Conservation (phyloP, 2,329 filamentous ascomycete species). For the Xylariaceae sp. region DNA sequence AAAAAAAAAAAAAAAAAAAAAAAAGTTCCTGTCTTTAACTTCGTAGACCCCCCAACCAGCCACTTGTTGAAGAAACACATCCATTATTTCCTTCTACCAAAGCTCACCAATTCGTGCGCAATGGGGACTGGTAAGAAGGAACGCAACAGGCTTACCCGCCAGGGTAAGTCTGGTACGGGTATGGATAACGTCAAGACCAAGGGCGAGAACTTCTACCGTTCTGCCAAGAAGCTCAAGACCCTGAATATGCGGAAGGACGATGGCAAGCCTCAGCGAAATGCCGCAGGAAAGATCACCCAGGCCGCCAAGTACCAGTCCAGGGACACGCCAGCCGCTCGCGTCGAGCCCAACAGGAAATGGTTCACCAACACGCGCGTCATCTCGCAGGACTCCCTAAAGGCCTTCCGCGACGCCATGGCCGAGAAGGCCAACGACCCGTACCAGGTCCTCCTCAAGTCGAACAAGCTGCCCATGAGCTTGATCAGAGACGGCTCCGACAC, state of each 20-base stretch:
- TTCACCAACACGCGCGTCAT: slow-evolving; percentile 93
- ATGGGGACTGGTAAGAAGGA: slow-evolving; percentile 97
- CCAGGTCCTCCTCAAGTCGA: slow-evolving; percentile 91
- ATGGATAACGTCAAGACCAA: slow-evolving; percentile 91
- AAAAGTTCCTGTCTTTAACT: slow-evolving; percentile 19
- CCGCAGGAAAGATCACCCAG: slow-evolving; percentile 80
- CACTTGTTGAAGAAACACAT: slow-evolving; percentile 8
- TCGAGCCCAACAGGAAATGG: slow-evolving; percentile 97
- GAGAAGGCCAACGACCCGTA: slow-evolving; percentile 91
- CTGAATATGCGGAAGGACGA: slow-evolving; percentile 92
- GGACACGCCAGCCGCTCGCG: slow-evolving; percentile 79
- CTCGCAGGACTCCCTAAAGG: slow-evolving; percentile 81
- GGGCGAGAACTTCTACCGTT: slow-evolving; percentile 96
- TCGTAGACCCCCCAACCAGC: slow-evolving; percentile 1
- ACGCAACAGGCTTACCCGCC: slow-evolving; percentile 75
- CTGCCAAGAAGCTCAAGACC: slow-evolving; percentile 84
- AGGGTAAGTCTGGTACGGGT: slow-evolving; percentile 84
- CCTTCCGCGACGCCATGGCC: slow-evolving; percentile 89
- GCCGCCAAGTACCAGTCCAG: slow-evolving; percentile 82
- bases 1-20: too few relatives aligned
- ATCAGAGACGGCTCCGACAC: slow-evolving; percentile 77
- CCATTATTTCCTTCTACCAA: slow-evolving; percentile 25
- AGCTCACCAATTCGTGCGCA: slow-evolving; percentile 33
- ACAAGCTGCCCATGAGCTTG: slow-evolving; percentile 94
- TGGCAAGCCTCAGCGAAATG: slow-evolving; percentile 80